Conservation (phyloP, 805 yeast genomes). For the Nematodospora valgi region DNA sequence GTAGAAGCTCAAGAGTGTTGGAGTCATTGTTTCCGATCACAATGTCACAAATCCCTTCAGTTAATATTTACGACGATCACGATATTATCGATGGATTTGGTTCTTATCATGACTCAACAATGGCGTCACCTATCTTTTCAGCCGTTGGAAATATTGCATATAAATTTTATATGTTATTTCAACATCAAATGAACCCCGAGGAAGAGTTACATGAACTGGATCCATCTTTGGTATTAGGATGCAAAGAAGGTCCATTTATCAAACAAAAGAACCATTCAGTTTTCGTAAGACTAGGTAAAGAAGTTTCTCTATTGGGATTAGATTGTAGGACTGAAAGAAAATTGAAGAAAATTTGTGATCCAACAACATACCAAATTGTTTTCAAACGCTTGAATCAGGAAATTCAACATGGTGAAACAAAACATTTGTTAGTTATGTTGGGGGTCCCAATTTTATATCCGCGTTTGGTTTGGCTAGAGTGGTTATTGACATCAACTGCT, state of each 20-base stretch:
- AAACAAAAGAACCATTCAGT: constrained; percentile 62
- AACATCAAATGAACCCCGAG: constrained; percentile 66
- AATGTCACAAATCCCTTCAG: constrained; percentile 76
- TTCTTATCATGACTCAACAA: constrained; percentile 73
- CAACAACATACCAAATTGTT: constrained; percentile 53
- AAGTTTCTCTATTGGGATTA: constrained; percentile 69
- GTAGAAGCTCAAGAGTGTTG: constrained; percentile 59
- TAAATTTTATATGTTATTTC: constrained; percentile 86
- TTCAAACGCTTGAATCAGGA: constrained; percentile 62
- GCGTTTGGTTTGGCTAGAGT: constrained; percentile 86
- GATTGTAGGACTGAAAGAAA: constrained; percentile 94
- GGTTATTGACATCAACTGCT: constrained; percentile 55
- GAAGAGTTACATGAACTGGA: constrained; percentile 35
- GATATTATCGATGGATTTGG: constrained; percentile 97
- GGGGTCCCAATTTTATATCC: constrained; percentile 98
- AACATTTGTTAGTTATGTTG: constrained; percentile 76
- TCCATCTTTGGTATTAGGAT: constrained; percentile 64
- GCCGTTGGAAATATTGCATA: constrained; percentile 78
- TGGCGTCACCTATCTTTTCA: constrained; percentile 64
- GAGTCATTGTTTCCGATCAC: constrained; percentile 73
- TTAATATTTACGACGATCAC: constrained; percentile 91
- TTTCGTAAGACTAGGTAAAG: constrained; percentile 70
- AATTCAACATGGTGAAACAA: constrained; percentile 46
- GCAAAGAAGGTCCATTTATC: constrained; percentile 64
- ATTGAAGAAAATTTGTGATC: constrained; percentile 51